Evolutionary conservation across 2,329 filamentous ascomycete species (phyloP), one percentile per base, ranked within the genome.

Genomic region (Ophiosphaerella herpotricha): DNA sequence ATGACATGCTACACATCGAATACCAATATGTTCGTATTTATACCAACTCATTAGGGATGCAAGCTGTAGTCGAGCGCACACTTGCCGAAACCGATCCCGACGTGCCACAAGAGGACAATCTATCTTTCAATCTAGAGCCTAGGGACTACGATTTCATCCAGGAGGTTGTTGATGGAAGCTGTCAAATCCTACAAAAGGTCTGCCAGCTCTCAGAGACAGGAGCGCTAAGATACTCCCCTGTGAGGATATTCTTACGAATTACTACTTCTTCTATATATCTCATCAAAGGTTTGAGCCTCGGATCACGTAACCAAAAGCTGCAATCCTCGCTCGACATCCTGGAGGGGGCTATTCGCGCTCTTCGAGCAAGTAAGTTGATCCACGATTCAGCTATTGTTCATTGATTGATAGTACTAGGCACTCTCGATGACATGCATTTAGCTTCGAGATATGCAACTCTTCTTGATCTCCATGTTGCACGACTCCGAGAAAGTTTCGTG

Each of bases 231-330:
- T 83, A 80, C 54, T 80, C 76, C 0, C 82, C 81, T 0, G 78
- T 82, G 2, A 72, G 80, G 14, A 79, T 82, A 12, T 81, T 82
- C 46, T 66, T 83, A 2, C 77, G 81, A 21, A 78, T 82, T 39
- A 82, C 79, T 2, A 81, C 79, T 2, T 79, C 79, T 0, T 82
- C 81, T 0, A 81, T 84, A 5, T 82, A 83, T 48, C 68, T 83
- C 3, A 76, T 83, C 58, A 78, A 78, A 58, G 78, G 78, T 0
- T 60, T 82, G 12, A 81, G 79, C 49, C 45, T 82, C 33, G 79
- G 79, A 1, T 75, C 78, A 1, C 73, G 78, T 2, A 77, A 80
- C 48, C 74, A 78, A 5, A 80, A 80, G 39, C 63, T 82, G 5
- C 75, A 76, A 44, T 75, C 76, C 26, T 79, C 77, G 0, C 70